Percentiles rank a stretch among this genome's conserved stretches.
phyloP scores from a whole-genome alignment of 257 asterid genomes.

The Primulina eburnea region DNA sequence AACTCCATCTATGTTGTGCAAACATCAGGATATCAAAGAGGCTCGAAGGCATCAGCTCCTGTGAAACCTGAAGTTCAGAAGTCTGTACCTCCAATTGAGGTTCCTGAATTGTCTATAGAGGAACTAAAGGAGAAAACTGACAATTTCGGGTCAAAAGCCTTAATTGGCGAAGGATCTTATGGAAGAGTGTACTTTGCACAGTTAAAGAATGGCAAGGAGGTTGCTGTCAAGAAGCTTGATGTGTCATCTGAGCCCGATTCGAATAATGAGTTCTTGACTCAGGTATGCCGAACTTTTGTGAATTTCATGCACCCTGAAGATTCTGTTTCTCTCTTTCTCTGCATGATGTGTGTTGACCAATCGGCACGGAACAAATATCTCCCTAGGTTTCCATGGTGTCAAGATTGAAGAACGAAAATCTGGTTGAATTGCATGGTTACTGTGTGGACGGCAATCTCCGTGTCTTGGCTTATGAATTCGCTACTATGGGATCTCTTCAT shows the following conservation, averaged over 20 bases:
- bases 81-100: constrained; percentile 73
- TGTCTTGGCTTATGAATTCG: constrained; percentile 89
- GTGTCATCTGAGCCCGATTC: constrained; percentile 92
- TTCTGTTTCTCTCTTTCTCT: constrained; percentile 16
- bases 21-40: constrained; percentile 55
- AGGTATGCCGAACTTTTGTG: constrained; percentile 39
- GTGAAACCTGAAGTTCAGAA: constrained; percentile 67
- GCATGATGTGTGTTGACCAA: constrained; percentile 24
- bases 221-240: constrained; percentile 95
- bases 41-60: constrained; percentile 57
- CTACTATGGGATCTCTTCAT: constrained; percentile 98
- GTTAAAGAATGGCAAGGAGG: constrained; percentile 64
- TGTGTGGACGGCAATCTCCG: constrained; percentile 91
- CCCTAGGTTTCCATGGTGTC: constrained; percentile 90
- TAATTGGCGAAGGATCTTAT: constrained; percentile 91
- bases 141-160: constrained; percentile 77
- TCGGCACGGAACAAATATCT: constrained; percentile 21
- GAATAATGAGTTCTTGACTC: constrained; percentile 78
- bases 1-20: constrained; percentile 22
- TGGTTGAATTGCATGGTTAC: constrained; percentile 88
- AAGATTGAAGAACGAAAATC: constrained; percentile 84
- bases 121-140: constrained; percentile 84
- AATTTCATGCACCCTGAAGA: constrained; percentile 9
- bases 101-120: constrained; percentile 68
- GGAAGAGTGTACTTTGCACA: constrained; percentile 84